phyloP scores from a whole-genome alignment of 1,139 yeast species.

The Saccharomyces hybrid region DNA sequence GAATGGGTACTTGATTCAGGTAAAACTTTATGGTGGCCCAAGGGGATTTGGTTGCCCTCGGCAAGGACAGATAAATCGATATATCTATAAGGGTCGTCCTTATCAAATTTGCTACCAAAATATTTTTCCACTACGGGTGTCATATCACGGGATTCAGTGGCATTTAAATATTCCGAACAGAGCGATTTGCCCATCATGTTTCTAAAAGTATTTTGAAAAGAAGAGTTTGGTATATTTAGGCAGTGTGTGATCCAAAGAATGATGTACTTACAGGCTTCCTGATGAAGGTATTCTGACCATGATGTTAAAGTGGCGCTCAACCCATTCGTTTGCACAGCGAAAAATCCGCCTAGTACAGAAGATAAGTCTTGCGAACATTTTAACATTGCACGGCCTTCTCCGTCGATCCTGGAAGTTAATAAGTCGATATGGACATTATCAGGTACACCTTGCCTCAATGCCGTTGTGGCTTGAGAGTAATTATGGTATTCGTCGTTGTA shows the following conservation, averaged over 20 bases:
- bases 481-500: conserved; percentile 75
- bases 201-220: conserved; percentile 34
- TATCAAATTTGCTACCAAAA: conserved; percentile 12
- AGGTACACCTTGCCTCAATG: conserved; percentile 32
- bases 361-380: conserved; percentile 23
- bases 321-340: conserved; percentile 41
- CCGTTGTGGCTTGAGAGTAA: conserved; percentile 36
- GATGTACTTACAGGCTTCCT: conserved; percentile 38
- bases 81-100: conserved; percentile 20
- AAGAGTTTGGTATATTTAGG: conserved; percentile 31
- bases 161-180: conserved; percentile 17
- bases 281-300: conserved; percentile 43
- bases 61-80: conserved; percentile 24
- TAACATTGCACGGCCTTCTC: conserved; percentile 34
- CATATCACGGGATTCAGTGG: conserved; percentile 14
- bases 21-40: conserved; percentile 34
- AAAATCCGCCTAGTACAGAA: conserved; percentile 29
- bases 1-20: conserved; percentile 34
- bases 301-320: conserved; percentile 48
- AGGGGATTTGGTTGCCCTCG: conserved; percentile 21
- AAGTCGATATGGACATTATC: conserved; percentile 29
- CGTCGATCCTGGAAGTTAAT: conserved; percentile 32
- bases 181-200: conserved; percentile 29
- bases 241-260: conserved; percentile 47
- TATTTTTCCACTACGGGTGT: conserved; percentile 18